Conservation (phyloP, 805 yeast species). For the Ogataea ganodermae region DNA sequence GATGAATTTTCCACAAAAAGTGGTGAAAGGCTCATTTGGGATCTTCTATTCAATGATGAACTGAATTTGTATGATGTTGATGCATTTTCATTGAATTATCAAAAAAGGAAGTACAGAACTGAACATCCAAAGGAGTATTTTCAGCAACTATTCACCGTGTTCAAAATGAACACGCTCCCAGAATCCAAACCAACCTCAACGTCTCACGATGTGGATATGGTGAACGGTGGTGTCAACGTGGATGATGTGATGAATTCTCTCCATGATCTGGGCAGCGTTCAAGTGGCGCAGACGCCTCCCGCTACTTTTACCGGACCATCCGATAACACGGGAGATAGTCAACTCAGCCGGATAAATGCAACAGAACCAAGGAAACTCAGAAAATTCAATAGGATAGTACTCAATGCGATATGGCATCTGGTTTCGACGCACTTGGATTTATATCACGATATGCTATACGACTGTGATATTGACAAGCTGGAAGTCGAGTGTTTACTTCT, state of each 20-base stretch:
- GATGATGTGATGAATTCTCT: conserved; percentile 31
- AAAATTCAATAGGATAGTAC: conserved; percentile 14
- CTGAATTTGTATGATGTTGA: conserved; percentile 22
- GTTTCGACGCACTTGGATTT: conserved; percentile 19
- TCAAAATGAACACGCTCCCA: conserved; percentile 9
- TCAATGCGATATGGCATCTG: conserved; percentile 29
- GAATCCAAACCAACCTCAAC: conserved; percentile 12
- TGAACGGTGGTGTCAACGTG: conserved; percentile 23
- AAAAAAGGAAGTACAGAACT: conserved; percentile 17
- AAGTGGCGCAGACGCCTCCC: conserved; percentile 25
- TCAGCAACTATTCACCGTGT: conserved; percentile 17
- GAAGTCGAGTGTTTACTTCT: conserved; percentile 20
- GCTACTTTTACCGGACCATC: conserved; percentile 10
- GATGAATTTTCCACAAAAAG: conserved; percentile 23
- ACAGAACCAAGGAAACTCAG: conserved; percentile 7
- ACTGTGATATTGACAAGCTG: conserved; percentile 10
- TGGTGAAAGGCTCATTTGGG: conserved; percentile 25
- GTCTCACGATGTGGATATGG: conserved; percentile 22
- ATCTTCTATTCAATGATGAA: conserved; percentile 28
- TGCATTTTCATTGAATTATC: conserved; percentile 17
- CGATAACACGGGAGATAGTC: conserved; percentile 4
- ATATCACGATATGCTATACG: conserved; percentile 24
- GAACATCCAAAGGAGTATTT: conserved; percentile 22
- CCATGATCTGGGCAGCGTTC: conserved; percentile 27
- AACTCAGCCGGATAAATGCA: not conserved